Conservation (phyloP, 1,284 basidiomycete genomes). For the Stereum hirsutum region DNA sequence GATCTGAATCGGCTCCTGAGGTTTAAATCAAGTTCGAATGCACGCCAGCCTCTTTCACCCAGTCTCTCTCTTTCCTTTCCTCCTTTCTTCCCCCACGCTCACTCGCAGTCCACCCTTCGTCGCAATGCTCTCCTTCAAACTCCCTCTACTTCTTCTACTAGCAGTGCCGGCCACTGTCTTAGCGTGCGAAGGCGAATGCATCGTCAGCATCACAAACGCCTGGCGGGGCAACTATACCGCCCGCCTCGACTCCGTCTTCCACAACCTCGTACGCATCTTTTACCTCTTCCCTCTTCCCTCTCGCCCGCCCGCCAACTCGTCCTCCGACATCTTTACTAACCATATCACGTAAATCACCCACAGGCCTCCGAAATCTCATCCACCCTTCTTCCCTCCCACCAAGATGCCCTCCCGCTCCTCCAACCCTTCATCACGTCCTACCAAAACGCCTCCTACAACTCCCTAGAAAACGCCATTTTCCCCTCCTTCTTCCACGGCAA, state of each 20-base stretch:
- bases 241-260: conserved; percentile 27
- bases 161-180: conserved; percentile 27
- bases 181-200: conserved; percentile 66
- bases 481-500: conserved; percentile 67
- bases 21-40: no score
- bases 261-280: conserved; percentile 27
- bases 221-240: conserved; percentile 40
- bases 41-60: not conserved
- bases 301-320: not conserved
- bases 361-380: conserved; percentile 29
- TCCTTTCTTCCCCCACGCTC: not conserved
- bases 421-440: conserved; percentile 38
- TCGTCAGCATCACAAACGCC: conserved; percentile 44
- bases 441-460: conserved; percentile 29
- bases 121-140: not conserved
- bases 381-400: conserved; percentile 23
- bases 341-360: not conserved
- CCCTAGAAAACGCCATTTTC: conserved; percentile 46
- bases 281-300: conserved; percentile 3
- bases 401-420: conserved; percentile 28
- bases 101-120: not conserved
- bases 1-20: no score
- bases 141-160: conserved; percentile 15
- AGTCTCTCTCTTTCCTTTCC: not conserved
- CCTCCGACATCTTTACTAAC: no score